Evolutionary conservation across 2,329 filamentous ascomycete genomes (phyloP).

Genomic region (Fusarium avenaceum): DNA sequence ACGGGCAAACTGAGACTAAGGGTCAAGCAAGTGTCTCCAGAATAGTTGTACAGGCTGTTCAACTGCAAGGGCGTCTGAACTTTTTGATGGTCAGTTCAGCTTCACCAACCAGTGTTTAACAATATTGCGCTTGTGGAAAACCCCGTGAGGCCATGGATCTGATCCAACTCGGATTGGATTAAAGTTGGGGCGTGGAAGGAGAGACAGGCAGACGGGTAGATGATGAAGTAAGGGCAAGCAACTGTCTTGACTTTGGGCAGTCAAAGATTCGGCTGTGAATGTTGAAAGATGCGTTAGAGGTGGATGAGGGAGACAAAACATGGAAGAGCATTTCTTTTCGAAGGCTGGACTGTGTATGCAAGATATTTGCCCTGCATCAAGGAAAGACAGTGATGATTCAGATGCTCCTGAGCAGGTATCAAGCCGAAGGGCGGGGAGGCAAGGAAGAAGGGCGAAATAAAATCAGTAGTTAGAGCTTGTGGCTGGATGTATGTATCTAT

Average conservation of each 20-base stretch:
- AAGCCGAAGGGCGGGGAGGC: conserved; percentile 40
- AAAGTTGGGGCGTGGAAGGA: conserved; percentile 34
- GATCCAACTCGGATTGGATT: conserved; percentile 21
- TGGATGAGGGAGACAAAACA: conserved; percentile 48
- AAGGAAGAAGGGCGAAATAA: conserved; percentile 38
- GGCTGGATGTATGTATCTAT: conserved; percentile 42
- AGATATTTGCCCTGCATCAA: conserved; percentile 51
- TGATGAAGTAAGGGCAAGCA: conserved; percentile 43
- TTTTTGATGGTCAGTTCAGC: conserved; percentile 45
- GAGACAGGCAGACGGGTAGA: conserved; percentile 41
- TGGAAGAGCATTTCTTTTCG: conserved; percentile 54
- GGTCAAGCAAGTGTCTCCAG: conserved; percentile 34
- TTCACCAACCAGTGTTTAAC: conserved; percentile 18
- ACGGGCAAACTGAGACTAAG: conserved; percentile 38
- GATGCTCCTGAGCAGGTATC: conserved; percentile 37
- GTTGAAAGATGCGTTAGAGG: conserved; percentile 44
- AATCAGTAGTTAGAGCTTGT: conserved; percentile 38
- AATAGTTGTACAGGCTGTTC: conserved; percentile 21
- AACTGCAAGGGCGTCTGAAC: conserved; percentile 41
- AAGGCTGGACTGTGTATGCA: conserved; percentile 52
- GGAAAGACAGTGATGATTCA: conserved; percentile 46
- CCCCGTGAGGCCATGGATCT: conserved; percentile 21
- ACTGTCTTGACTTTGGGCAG: conserved; percentile 49
- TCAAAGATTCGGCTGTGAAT: conserved; percentile 48
- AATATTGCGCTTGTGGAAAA: conserved; percentile 26